Conservation (phyloP, 2,329 filamentous ascomycete species). For the Hirsutella rhossiliensis region DNA sequence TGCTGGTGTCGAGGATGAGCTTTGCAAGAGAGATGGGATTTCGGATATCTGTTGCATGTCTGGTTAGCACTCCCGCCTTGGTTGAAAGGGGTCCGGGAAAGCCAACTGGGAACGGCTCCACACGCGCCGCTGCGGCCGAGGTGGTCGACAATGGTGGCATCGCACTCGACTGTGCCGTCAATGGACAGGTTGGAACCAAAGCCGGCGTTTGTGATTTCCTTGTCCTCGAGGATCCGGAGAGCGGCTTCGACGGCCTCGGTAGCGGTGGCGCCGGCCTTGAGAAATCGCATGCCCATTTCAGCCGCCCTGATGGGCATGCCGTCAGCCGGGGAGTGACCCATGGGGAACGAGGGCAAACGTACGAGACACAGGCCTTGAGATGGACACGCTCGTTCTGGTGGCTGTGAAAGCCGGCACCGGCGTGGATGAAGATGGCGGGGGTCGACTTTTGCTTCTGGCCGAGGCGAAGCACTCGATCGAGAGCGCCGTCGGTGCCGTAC, state of each 20-base stretch:
- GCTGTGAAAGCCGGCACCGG: constrained; percentile 90
- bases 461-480: constrained; percentile 26
- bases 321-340: background rate
- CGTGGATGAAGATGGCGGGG: constrained; percentile 86
- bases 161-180: constrained; percentile 84
- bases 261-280: constrained; percentile 67
- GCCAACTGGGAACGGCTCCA: constrained; percentile 73
- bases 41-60: constrained; percentile 56
- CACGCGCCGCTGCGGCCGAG: constrained; percentile 84
- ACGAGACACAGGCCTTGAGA: constrained; percentile 81
- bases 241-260: constrained; percentile 85
- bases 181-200: constrained; percentile 92
- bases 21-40: constrained; percentile 88
- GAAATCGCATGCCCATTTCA: constrained; percentile 67
- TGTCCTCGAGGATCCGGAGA: constrained; percentile 78
- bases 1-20: constrained; percentile 66
- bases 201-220: constrained; percentile 91
- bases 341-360: constrained; percentile 21
- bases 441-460: constrained; percentile 24
- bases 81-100: background rate
- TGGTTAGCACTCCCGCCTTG: background rate
- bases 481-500: constrained; percentile 27
- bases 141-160: constrained; percentile 88
- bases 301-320: constrained; percentile 52
- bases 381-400: constrained; percentile 74